phyloP scores from a whole-genome alignment of 768 basidiomycete species.

The Mycena indigotica region DNA sequence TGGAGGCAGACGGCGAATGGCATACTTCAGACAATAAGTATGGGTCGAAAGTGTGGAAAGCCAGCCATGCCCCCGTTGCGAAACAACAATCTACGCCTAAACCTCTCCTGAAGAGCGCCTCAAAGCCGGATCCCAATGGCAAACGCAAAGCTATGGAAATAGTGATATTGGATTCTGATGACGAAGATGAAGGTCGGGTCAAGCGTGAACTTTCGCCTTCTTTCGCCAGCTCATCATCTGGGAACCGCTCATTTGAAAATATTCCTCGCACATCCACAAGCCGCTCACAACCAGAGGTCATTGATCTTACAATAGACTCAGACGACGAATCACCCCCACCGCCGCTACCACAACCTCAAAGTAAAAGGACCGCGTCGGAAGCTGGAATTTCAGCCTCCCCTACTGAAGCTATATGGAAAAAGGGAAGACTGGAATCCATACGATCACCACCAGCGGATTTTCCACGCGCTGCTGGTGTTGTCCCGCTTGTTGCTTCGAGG shows the following conservation, averaged over 20 bases:
- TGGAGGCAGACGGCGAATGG: slow-evolving; percentile 96
- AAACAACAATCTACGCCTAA: slow-evolving; percentile 36
- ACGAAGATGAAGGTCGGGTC: slow-evolving; percentile 75
- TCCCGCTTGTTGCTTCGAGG: slow-evolving; percentile 6
- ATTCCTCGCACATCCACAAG: slow-evolving; percentile 31
- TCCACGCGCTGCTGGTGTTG: neutral
- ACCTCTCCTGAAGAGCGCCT: slow-evolving; percentile 26
- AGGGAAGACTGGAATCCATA: slow-evolving; percentile 42
- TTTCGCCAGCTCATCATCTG: slow-evolving; percentile 45
- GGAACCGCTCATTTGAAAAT: slow-evolving; percentile 33
- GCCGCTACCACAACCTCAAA: slow-evolving; percentile 36
- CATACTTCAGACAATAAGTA: slow-evolving; percentile 88
- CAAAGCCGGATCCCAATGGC: slow-evolving; percentile 35
- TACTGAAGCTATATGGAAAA: slow-evolving; percentile 77
- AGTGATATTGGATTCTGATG: slow-evolving; percentile 72
- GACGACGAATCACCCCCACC: slow-evolving; percentile 64
- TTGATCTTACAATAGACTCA: slow-evolving; percentile 82
- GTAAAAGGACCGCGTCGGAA: slow-evolving; percentile 64
- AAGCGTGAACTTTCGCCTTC: slow-evolving; percentile 77
- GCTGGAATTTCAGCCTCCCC: slow-evolving; percentile 48
- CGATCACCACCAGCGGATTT: slow-evolving; percentile 8
- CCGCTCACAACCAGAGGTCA: slow-evolving; percentile 51
- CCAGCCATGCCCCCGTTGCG: slow-evolving; percentile 43
- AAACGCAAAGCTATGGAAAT: slow-evolving; percentile 58
- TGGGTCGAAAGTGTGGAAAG: slow-evolving; percentile 73